Evolutionary conservation across 805 yeast species (phyloP).

Genomic region (Pichia paraexigua): DNA sequence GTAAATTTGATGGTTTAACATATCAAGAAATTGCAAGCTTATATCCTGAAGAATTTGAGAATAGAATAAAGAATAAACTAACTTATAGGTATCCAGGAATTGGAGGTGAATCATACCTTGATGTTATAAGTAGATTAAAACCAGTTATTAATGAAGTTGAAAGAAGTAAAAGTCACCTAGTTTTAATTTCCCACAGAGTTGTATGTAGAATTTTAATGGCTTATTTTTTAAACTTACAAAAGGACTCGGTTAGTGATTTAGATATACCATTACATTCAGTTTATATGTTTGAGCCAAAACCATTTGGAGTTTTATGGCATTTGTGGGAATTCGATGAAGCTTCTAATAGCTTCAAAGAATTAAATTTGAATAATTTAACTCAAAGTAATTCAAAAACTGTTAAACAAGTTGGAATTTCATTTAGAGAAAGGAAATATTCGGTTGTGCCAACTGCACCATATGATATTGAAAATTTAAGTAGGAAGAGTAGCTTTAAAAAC

Average conservation of each 20-base stretch:
- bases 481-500: constrained; percentile 3
- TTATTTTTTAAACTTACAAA: constrained; percentile 76
- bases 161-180: constrained; percentile 78
- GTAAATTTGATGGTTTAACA: constrained; percentile 87
- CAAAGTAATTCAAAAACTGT: constrained; percentile 48
- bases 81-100: constrained; percentile 92
- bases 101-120: constrained; percentile 93
- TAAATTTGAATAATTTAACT: constrained; percentile 32
- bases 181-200: constrained; percentile 83
- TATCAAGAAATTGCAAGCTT: constrained; percentile 71
- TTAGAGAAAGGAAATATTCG: constrained; percentile 60
- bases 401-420: constrained; percentile 63
- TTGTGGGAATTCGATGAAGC: constrained; percentile 80
- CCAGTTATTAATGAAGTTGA: constrained; percentile 91
- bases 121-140: constrained; percentile 82
- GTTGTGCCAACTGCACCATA: constrained; percentile 71
- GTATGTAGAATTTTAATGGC: constrained; percentile 83
- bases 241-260: constrained; percentile 75
- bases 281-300: constrained; percentile 84
- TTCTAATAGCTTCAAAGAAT: constrained; percentile 68
- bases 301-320: constrained; percentile 92
- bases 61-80: constrained; percentile 70
- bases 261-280: constrained; percentile 92
- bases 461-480: background rate
- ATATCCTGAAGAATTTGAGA: constrained; percentile 71